These are phyloP conservation scores for Pyrenopolyporus hunteri DNA, from an alignment of 495 filamentous ascomycete genomes.

Conservation along the genomic window DNA sequence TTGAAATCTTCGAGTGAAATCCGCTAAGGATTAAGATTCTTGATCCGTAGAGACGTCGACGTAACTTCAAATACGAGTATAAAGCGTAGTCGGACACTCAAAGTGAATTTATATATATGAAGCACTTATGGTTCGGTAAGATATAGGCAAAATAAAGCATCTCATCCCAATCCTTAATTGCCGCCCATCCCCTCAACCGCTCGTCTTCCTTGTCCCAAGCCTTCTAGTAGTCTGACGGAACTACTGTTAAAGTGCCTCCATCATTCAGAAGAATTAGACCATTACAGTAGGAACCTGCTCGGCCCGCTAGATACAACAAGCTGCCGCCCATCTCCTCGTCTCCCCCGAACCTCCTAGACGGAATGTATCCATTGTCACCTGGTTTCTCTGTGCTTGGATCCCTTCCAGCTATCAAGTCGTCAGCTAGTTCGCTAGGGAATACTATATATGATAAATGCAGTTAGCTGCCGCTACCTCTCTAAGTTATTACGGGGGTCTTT, in stretches of 20 bases:
- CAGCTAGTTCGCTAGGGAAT: conserved; percentile 63
- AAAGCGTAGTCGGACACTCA: no score
- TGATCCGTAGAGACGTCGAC: no score
- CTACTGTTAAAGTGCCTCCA: conserved; percentile 58
- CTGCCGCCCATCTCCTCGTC: conserved; percentile 65
- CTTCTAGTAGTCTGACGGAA: conserved; percentile 52
- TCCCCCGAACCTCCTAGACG: conserved; percentile 56
- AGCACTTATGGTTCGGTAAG: background rate
- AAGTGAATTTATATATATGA: no score
- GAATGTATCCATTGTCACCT: conserved; percentile 50
- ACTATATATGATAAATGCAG: conserved; percentile 39
- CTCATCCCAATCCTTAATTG: background rate
- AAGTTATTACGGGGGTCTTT: background rate
- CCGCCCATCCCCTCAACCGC: no score
- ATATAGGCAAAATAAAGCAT: background rate
- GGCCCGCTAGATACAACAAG: conserved; percentile 61
- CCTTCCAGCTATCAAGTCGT: conserved; percentile 42
- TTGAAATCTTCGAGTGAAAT: no score
- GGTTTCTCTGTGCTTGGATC: conserved; percentile 48
- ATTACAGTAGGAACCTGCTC: conserved; percentile 64
- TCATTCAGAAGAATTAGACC: conserved; percentile 60
- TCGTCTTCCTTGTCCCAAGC: no score
- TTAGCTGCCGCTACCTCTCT: background rate
- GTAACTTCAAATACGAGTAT: no score
- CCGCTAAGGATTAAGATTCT: no score